Conservation (phyloP, 2,329 filamentous ascomycete species). For the Aspergillus terreus region DNA sequence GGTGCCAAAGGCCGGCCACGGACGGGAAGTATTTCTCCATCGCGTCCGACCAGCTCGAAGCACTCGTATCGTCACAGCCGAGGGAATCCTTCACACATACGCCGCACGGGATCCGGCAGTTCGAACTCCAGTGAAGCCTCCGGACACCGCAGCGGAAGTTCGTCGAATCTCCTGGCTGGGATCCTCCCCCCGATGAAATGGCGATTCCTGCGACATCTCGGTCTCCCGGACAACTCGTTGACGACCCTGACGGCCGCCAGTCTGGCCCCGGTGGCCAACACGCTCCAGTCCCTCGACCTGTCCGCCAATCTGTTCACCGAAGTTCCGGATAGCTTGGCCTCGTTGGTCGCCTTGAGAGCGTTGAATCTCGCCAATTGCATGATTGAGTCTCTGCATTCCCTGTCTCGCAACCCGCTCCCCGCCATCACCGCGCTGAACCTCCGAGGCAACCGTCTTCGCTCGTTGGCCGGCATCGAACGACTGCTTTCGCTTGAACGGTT, state of each 20-base stretch:
- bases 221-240: constrained; percentile 85
- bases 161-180: constrained; percentile 70
- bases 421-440: constrained; percentile 93
- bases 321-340: constrained; percentile 85
- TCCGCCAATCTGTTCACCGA: constrained; percentile 92
- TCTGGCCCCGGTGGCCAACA: constrained; percentile 78
- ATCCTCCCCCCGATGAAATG: constrained; percentile 82
- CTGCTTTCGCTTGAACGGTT: constrained; percentile 83
- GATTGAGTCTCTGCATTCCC: constrained; percentile 89
- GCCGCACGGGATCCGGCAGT: constrained; percentile 85
- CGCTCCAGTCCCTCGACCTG: constrained; percentile 84
- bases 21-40: constrained; percentile 77
- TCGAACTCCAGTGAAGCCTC: constrained; percentile 73
- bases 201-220: constrained; percentile 89
- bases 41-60: constrained; percentile 70
- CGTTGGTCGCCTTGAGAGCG: constrained; percentile 80
- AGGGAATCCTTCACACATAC: constrained; percentile 67
- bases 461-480: constrained; percentile 84
- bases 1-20: constrained; percentile 33
- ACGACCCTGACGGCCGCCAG: constrained; percentile 73
- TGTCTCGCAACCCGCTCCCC: constrained; percentile 77
- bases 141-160: constrained; percentile 59
- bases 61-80: constrained; percentile 64
- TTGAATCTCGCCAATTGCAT: constrained; percentile 95
- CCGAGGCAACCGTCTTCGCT: constrained; percentile 79